phyloP scores from a whole-genome alignment of 202 grass and related monocot genomes.

The Setaria italica region DNA sequence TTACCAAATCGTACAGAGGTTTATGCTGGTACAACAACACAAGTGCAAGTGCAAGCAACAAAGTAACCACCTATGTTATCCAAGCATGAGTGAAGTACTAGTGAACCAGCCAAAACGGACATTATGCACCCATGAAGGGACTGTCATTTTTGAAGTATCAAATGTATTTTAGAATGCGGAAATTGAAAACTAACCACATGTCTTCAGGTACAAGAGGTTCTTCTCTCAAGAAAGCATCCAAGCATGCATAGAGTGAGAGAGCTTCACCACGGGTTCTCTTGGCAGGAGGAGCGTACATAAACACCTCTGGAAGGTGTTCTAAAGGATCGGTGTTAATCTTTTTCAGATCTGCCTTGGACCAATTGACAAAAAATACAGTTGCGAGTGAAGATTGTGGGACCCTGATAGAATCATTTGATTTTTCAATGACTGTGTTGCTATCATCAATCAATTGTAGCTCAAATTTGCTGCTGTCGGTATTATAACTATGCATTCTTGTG shows the following conservation, averaged over 20 bases:
- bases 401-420: constrained; percentile 60
- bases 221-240: constrained; percentile 99
- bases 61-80: constrained; percentile 5
- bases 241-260: constrained; percentile 92
- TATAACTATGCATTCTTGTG: constrained; percentile 60
- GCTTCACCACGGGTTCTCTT: constrained; percentile 98
- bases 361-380: constrained; percentile 83
- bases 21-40: not conserved
- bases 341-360: constrained; percentile 77
- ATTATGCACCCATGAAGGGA: not conserved
- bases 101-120: not conserved
- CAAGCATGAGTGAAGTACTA: not conserved
- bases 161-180: constrained; percentile 27
- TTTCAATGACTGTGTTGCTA: constrained; percentile 71
- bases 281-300: constrained; percentile 85
- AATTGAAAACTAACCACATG: constrained; percentile 88
- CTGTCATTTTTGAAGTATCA: not conserved
- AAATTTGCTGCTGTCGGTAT: constrained; percentile 43
- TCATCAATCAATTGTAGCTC: constrained; percentile 78
- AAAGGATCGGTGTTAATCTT: constrained; percentile 69
- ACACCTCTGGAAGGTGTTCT: constrained; percentile 87
- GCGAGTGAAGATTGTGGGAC: constrained; percentile 64
- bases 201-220: constrained; percentile 98
- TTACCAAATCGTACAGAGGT: constrained; percentile 3
- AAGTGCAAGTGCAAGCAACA: constrained; percentile 26